Conservation (phyloP, 495 filamentous ascomycete species). For the Hyaloscypha finlandica region DNA sequence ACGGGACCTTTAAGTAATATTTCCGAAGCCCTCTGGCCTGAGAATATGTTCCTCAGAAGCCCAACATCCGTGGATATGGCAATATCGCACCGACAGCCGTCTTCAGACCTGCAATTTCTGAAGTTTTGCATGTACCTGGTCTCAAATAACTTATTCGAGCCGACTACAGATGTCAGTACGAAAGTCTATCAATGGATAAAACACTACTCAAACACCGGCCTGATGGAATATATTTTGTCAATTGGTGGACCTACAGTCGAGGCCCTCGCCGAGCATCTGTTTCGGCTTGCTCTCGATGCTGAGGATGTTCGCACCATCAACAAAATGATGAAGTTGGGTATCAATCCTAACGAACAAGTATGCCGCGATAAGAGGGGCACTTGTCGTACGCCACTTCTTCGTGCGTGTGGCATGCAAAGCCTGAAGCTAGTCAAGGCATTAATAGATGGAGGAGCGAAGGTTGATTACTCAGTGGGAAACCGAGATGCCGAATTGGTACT, state of each 20-base stretch:
- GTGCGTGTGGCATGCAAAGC: slow-evolving; percentile 9
- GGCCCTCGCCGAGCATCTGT: slow-evolving; percentile 23
- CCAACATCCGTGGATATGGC: background rate
- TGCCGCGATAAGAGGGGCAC: background rate
- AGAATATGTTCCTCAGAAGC: slow-evolving; percentile 9
- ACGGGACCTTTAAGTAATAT: slow-evolving; percentile 6
- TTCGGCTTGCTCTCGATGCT: slow-evolving; percentile 21
- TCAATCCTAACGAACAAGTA: slow-evolving; percentile 22
- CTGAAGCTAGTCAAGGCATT: slow-evolving; percentile 18
- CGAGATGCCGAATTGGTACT: slow-evolving; percentile 9
- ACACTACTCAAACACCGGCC: background rate
- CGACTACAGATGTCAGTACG: slow-evolving; percentile 6
- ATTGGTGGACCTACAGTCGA: slow-evolving; percentile 22
- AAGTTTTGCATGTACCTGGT: slow-evolving; percentile 21
- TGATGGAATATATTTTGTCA: slow-evolving; percentile 21
- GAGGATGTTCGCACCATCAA: slow-evolving; percentile 23
- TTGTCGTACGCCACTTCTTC: slow-evolving; percentile 4
- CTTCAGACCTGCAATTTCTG: slow-evolving; percentile 11
- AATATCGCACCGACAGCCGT: slow-evolving; percentile 12
- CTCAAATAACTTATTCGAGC: slow-evolving; percentile 23
- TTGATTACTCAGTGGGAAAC: slow-evolving; percentile 8
- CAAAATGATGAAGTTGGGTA: slow-evolving; percentile 19
- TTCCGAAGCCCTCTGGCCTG: slow-evolving; percentile 19
- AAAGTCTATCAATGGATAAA: slow-evolving; percentile 22
- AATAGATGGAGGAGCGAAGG: slow-evolving; percentile 16